A percentile compares a stretch with the other conserved stretches of the same genome.
These are phyloP conservation scores for Colletotrichum tofieldiae DNA, from an alignment of 2,329 filamentous ascomycete species.

Conservation along the genomic window DNA sequence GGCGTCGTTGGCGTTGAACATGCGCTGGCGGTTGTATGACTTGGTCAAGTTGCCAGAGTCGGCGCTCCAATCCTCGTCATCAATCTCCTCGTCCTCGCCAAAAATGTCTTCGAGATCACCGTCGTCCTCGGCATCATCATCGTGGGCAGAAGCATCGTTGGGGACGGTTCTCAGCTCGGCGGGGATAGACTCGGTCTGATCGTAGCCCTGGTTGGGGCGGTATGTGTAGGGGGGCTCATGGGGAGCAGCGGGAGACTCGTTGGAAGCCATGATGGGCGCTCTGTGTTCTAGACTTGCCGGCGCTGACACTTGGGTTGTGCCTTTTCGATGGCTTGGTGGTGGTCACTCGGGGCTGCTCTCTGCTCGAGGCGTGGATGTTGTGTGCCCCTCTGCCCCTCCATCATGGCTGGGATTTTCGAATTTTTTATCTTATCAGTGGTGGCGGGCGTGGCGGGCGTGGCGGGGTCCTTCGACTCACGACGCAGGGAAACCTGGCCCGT, in stretches of 20 bases:
- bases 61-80: constrained; percentile 69
- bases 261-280: constrained; percentile 32
- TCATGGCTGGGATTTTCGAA: constrained; percentile 23
- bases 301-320: background rate
- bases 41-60: constrained; percentile 82
- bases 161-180: constrained; percentile 32
- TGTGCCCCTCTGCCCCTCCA: constrained; percentile 37
- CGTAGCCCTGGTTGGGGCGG: constrained; percentile 61
- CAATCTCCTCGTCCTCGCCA: constrained; percentile 75
- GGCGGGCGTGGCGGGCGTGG: constrained; percentile 32
- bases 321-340: background rate
- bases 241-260: constrained; percentile 56
- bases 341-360: constrained; percentile 7
- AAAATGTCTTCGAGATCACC: constrained; percentile 60
- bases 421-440: constrained; percentile 43
- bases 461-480: constrained; percentile 26
- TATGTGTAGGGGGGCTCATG: constrained; percentile 63
- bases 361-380: constrained; percentile 12
- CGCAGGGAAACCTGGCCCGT: background rate
- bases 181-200: constrained; percentile 51
- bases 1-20: constrained; percentile 68
- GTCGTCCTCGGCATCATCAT: constrained; percentile 52
- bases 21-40: constrained; percentile 88
- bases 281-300: background rate
- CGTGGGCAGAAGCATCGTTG: constrained; percentile 17